Evolutionary conservation across 208 protist genomes (phyloP).

Genomic region (Balamuthia mandrillaris): DNA sequence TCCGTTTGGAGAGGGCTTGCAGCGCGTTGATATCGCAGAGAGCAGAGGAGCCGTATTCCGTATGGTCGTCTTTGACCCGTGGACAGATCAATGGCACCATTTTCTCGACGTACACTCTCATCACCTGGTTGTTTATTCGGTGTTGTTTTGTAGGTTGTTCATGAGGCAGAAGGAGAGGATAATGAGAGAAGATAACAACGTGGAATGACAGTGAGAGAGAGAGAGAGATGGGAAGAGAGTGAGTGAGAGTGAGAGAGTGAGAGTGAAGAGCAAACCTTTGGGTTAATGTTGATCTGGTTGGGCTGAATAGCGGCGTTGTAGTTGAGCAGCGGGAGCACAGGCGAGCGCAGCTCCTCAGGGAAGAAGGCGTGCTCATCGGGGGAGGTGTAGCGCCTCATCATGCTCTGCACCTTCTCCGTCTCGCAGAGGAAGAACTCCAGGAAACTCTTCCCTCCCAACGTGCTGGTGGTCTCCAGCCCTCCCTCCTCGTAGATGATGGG

Average conservation of each 20-base stretch:
- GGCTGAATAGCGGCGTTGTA: constrained; percentile 37
- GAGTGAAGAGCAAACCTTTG: too few relatives aligned
- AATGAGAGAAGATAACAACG: background rate
- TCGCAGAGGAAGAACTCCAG: constrained; percentile 59
- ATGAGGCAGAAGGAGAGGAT: too few relatives aligned
- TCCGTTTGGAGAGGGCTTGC: constrained; percentile 69
- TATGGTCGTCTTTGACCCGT: constrained; percentile 11
- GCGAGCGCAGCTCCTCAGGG: constrained; percentile 36
- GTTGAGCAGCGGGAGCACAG: constrained; percentile 50
- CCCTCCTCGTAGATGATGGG: constrained; percentile 32
- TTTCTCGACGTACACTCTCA: constrained; percentile 43
- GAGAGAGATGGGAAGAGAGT: too few relatives aligned
- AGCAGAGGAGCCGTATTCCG: constrained; percentile 36
- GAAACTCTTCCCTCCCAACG: constrained; percentile 41
- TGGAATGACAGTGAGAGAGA: too few relatives aligned
- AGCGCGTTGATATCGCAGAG: constrained; percentile 17
- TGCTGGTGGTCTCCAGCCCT: background rate
- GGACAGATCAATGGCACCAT: constrained; percentile 46
- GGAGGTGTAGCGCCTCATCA: constrained; percentile 61
- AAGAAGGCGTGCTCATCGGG: constrained; percentile 69
- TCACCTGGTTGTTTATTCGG: constrained; percentile 8
- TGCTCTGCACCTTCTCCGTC: constrained; percentile 47
- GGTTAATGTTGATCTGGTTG: constrained; percentile 65
- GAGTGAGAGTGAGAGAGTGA: too few relatives aligned
- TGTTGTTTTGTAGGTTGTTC: too few relatives aligned